Evolutionary conservation across 2,329 filamentous ascomycete genomes (phyloP).

Genomic region (Apiospora pterosperma): DNA sequence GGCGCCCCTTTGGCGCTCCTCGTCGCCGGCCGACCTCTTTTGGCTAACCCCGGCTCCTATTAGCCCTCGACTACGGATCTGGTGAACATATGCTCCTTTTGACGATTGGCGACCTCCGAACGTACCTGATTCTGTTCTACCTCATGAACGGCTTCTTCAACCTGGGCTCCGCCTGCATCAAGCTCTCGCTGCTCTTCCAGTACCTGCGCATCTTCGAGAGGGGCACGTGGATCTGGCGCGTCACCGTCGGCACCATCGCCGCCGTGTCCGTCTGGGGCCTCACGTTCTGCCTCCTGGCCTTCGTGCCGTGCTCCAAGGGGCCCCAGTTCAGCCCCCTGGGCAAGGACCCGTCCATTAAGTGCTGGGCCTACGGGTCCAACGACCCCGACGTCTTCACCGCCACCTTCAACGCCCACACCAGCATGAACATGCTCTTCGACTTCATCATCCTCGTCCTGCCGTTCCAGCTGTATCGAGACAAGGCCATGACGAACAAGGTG

Average conservation of each 20-base stretch:
- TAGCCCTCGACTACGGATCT: slow-evolving; percentile 7
- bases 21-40: too few species aligned
- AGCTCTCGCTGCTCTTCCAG: slow-evolving; percentile 33
- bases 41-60: not conserved
- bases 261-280: slow-evolving; percentile 26
- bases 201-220: slow-evolving; percentile 32
- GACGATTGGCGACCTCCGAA: slow-evolving; percentile 3
- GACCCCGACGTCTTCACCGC: slow-evolving; percentile 12
- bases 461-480: slow-evolving; percentile 14
- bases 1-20: not conserved
- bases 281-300: slow-evolving; percentile 25
- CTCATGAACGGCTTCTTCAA: slow-evolving; percentile 10
- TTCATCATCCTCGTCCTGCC: slow-evolving; percentile 20
- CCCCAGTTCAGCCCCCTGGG: slow-evolving; percentile 27
- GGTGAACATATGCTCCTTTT: slow-evolving; percentile 9
- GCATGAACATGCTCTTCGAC: slow-evolving; percentile 21
- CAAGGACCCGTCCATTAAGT: not conserved
- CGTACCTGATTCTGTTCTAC: slow-evolving; percentile 8
- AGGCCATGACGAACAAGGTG: slow-evolving; percentile 21
- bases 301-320: slow-evolving; percentile 28
- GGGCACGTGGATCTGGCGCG: slow-evolving; percentile 13
- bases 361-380: slow-evolving; percentile 19
- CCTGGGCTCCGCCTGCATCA: slow-evolving; percentile 19
- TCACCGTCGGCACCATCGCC: slow-evolving; percentile 22
- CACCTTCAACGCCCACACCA: slow-evolving; percentile 19